phyloP scores from a whole-genome alignment of 371 early-diverging fungal species.

The Mucor saturninus region DNA sequence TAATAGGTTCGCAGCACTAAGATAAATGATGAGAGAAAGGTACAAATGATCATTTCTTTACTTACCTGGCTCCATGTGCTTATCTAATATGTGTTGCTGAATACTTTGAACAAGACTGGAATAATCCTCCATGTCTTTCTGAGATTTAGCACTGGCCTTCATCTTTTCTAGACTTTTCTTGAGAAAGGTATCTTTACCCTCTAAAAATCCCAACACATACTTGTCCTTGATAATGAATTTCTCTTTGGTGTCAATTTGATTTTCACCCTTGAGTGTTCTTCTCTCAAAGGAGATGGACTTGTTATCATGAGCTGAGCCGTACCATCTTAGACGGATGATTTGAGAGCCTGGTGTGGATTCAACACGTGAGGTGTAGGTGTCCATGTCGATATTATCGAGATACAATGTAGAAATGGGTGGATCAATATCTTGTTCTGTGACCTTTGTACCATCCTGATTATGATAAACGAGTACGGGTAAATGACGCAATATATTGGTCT shows the following conservation, averaged over 20 bases:
- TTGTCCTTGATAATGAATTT: conserved; percentile 97
- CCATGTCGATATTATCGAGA: conserved; percentile 91
- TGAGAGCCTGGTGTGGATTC: conserved; percentile 92
- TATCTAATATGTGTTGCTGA: conserved; percentile 72
- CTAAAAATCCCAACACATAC: conserved; percentile 85
- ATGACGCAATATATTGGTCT: conserved; percentile 90
- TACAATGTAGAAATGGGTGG: conserved; percentile 97
- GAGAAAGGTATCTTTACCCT: conserved; percentile 77
- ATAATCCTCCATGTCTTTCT: conserved; percentile 80
- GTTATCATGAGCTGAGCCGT: conserved; percentile 75
- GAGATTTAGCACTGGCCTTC: conserved; percentile 72
- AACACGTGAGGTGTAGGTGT: conserved; percentile 90
- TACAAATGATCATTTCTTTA: background rate
- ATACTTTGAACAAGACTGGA: conserved; percentile 80
- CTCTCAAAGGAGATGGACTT: conserved; percentile 91
- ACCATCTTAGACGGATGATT: conserved; percentile 91
- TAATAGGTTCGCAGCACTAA: conserved; percentile 90
- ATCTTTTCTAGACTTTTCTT: conserved; percentile 80
- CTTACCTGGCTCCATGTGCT: conserved; percentile 83
- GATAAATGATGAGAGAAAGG: no score
- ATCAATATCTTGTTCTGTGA: conserved; percentile 61
- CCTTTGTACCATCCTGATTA: conserved; percentile 52
- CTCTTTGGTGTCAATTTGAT: conserved; percentile 96
- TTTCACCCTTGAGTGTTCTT: conserved; percentile 96
- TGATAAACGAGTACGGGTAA: conserved; percentile 95